These are phyloP conservation scores for Trifolium subterraneum DNA, from an alignment of 306 rosid genomes.

Conservation along the genomic window DNA sequence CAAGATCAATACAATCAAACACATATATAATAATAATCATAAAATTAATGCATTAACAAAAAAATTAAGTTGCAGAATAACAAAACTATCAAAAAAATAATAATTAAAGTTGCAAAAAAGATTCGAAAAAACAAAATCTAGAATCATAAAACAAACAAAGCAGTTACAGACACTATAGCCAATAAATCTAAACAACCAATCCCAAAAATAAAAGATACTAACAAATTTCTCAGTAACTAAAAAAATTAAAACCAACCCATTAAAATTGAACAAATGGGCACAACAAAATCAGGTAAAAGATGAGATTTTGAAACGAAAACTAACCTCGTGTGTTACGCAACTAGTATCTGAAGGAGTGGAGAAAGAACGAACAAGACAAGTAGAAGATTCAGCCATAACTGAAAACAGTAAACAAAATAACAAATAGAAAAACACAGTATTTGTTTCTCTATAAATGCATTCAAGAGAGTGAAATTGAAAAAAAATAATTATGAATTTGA, in stretches of 20 bases:
- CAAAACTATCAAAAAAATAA: no score
- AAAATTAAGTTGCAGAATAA: slow-evolving; percentile 13
- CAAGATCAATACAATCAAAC: background rate
- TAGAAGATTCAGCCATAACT: slow-evolving; percentile 67
- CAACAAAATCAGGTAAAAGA: slow-evolving; percentile 4
- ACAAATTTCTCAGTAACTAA: slow-evolving; percentile 43
- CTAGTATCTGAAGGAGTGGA: slow-evolving; percentile 61
- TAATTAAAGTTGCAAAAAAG: slow-evolving; percentile 29
- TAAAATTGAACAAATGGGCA: background rate
- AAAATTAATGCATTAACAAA: slow-evolving; percentile 4
- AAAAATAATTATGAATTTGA: background rate
- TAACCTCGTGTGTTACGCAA: slow-evolving; percentile 58
- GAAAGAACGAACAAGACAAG: slow-evolving; percentile 67
- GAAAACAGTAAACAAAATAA: slow-evolving; percentile 3
- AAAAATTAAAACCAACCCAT: slow-evolving; percentile 26
- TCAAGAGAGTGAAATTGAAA: background rate
- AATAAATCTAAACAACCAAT: slow-evolving; percentile 32
- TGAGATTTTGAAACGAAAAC: slow-evolving; percentile 32
- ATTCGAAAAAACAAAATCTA: slow-evolving; percentile 14
- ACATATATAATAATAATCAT: background rate
- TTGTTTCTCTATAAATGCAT: slow-evolving; percentile 10
- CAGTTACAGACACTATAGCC: slow-evolving; percentile 42
- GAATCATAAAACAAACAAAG: background rate
- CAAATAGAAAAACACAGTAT: no score
- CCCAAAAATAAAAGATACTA: slow-evolving; percentile 31